Evolutionary conservation across 257 asterid species (phyloP).

Genomic region (Solanum pimpinellifolium): DNA sequence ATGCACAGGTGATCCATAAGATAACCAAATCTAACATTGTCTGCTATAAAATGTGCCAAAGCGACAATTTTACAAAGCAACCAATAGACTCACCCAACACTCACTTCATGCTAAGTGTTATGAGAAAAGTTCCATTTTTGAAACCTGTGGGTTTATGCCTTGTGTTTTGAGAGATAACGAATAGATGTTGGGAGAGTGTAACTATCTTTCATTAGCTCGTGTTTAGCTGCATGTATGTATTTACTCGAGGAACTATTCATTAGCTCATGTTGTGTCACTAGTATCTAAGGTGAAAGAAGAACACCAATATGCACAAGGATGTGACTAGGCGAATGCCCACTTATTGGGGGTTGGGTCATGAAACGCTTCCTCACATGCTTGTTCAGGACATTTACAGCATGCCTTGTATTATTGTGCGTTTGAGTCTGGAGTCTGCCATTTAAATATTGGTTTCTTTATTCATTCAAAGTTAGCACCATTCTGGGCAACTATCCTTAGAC

Average conservation of each 20-base stretch:
- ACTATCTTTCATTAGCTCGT: not conserved
- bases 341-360: not conserved
- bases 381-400: not conserved
- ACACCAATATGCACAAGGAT: not conserved
- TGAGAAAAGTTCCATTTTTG: not conserved
- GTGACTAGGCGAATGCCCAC: not conserved
- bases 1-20: not conserved
- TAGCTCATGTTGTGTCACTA: not conserved
- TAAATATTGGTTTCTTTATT: not conserved
- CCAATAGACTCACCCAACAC: not conserved
- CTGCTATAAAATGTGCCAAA: not conserved
- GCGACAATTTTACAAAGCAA: not conserved
- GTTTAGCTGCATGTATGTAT: not conserved
- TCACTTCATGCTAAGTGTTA: not conserved
- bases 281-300: not conserved
- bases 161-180: not conserved
- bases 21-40: not conserved
- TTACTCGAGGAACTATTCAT: not conserved
- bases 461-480: not conserved
- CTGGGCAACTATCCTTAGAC: not conserved
- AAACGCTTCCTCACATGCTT: not conserved
- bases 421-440: not conserved
- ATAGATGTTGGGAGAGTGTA: not conserved
- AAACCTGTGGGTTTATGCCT: not conserved
- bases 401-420: not conserved